phyloP scores from a whole-genome alignment of 331 rosid genomes.

The Acacia pycnantha region DNA sequence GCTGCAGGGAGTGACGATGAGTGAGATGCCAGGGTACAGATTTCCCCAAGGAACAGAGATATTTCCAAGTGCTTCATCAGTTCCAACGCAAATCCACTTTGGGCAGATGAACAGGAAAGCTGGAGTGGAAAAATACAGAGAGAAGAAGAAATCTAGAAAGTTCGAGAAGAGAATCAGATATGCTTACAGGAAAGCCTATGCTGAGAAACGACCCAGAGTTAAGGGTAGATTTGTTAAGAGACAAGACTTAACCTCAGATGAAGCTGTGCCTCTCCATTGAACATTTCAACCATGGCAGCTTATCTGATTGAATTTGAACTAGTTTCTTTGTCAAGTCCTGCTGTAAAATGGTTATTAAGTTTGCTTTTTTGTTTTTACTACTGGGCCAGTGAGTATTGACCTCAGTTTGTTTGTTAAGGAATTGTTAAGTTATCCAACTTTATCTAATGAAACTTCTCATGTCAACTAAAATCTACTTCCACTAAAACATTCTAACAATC shows the following conservation, averaged over 20 bases:
- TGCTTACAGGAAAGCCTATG: constrained; percentile 22
- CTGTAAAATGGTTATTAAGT: not conserved
- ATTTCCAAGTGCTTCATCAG: not conserved
- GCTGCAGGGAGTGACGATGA: not conserved
- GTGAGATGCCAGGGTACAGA: not conserved
- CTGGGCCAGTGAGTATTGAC: not conserved
- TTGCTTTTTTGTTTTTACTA: not conserved
- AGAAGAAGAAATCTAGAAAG: constrained; percentile 28
- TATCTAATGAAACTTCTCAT: not conserved
- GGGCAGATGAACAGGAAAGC: constrained; percentile 25
- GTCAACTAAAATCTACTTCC: too few relatives aligned
- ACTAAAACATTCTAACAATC: not conserved
- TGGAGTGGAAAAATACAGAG: constrained; percentile 16
- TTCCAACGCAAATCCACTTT: constrained; percentile 4
- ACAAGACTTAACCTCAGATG: not conserved
- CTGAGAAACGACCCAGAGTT: constrained; percentile 21
- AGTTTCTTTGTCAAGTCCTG: not conserved
- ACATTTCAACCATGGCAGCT: not conserved
- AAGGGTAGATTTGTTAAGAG: constrained; percentile 9
- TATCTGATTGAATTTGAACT: not conserved
- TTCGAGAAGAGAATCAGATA: constrained; percentile 21
- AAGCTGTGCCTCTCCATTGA: not conserved
- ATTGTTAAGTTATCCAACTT: not conserved
- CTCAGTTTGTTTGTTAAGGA: not conserved
- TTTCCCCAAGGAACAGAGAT: not conserved